Conservation (phyloP, 306 rosid species). For the Nissolia schottii region DNA sequence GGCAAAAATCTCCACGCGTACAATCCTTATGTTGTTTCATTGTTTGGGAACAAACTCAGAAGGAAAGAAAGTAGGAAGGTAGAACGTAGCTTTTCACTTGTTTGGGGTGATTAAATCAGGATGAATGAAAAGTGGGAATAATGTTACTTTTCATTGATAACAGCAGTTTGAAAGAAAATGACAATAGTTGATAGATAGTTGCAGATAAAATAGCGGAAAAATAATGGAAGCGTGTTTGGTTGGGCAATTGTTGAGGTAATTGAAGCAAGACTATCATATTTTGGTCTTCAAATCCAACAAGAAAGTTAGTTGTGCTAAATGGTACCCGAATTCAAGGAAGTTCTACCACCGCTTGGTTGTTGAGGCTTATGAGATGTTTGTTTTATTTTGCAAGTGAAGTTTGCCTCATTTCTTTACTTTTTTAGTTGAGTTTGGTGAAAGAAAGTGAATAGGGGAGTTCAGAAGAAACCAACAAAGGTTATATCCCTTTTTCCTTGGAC, state of each 20-base stretch:
- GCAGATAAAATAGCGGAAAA: too few species aligned
- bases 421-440: constrained; percentile 82
- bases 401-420: constrained; percentile 36
- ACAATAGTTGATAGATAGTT: background rate
- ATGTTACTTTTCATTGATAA: background rate
- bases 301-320: constrained; percentile 34
- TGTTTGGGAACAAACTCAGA: background rate
- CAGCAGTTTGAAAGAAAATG: background rate
- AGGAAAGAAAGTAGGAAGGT: background rate
- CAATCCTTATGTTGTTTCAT: background rate
- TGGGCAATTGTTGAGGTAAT: constrained; percentile 18
- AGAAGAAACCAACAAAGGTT: constrained; percentile 41
- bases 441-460: constrained; percentile 34
- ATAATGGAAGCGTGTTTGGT: background rate
- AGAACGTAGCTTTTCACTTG: background rate
- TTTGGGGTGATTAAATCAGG: background rate
- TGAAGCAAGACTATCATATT: constrained; percentile 15
- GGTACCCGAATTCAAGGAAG: constrained; percentile 31
- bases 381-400: constrained; percentile 65
- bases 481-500: constrained; percentile 28
- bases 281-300: constrained; percentile 15
- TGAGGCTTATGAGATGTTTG: constrained; percentile 46
- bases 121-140: background rate
- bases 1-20: background rate
- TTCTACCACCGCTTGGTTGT: constrained; percentile 45